Conservation (phyloP, 106 monocot genomes). For the Phalaenopsis aphrodite region DNA sequence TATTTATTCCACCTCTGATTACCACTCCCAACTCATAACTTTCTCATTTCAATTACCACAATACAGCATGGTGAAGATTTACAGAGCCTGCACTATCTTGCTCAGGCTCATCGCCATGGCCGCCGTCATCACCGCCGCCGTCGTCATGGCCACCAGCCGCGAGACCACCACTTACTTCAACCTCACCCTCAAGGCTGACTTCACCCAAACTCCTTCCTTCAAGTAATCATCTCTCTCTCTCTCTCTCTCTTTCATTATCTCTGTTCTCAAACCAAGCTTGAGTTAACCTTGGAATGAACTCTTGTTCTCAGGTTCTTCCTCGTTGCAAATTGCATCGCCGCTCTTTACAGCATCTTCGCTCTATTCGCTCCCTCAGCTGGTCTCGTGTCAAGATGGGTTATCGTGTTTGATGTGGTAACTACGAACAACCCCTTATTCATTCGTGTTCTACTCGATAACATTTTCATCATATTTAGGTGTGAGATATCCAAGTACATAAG, state of each 20-base stretch:
- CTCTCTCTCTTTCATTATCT: background rate
- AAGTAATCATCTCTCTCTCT: conserved; percentile 11
- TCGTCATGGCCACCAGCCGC: conserved; percentile 59
- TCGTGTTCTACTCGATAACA: too few relatives aligned
- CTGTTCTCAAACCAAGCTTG: too few relatives aligned
- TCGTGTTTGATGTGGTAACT: conserved; percentile 46
- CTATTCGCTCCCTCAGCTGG: conserved; percentile 25
- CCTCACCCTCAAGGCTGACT: conserved; percentile 45
- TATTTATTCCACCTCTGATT: background rate
- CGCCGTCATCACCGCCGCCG: conserved; percentile 31
- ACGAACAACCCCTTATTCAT: too few relatives aligned
- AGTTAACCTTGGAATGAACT: too few relatives aligned
- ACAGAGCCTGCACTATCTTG: conserved; percentile 13
- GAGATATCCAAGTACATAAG: too few relatives aligned
- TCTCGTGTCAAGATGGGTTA: conserved; percentile 20
- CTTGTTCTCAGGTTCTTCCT: conserved; percentile 49
- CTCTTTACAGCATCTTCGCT: conserved; percentile 39
- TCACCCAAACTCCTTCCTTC: conserved; percentile 41
- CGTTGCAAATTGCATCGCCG: conserved; percentile 31
- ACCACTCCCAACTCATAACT: background rate
- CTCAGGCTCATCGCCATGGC: conserved; percentile 36
- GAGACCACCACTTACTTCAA: conserved; percentile 32
- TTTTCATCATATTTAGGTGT: too few relatives aligned
- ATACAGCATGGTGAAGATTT: conserved; percentile 18
- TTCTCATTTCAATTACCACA: background rate